phyloP scores from a whole-genome alignment of 1,284 basidiomycete genomes.

The Pterulicium gracile region DNA sequence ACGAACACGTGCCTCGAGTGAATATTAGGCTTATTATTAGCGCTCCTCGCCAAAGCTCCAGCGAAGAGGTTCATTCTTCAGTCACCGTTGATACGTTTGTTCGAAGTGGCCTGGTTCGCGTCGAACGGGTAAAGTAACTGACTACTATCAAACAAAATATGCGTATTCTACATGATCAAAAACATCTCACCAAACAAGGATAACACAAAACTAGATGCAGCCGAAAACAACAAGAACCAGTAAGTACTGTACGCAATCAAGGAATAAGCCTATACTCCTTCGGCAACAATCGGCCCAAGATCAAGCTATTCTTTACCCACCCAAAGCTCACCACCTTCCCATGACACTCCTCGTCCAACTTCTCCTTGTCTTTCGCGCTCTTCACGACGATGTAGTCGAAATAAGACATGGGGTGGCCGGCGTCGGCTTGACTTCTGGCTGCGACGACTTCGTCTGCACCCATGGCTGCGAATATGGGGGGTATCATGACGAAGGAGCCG shows the following conservation, averaged over 20 bases:
- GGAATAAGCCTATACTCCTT: conserved; percentile 16
- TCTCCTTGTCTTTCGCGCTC: conserved; percentile 19
- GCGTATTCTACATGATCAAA: no score
- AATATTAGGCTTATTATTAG: no score
- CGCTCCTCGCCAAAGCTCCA: no score
- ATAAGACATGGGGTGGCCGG: conserved; percentile 20
- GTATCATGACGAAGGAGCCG: conserved; percentile 19
- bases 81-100: no score
- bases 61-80: no score
- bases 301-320: conserved; percentile 79
- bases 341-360: conserved; percentile 18
- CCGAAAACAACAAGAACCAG: no score
- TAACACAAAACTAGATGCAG: no score
- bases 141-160: no score
- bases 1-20: no score
- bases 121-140: no score
- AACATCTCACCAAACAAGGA: no score
- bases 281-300: conserved; percentile 41
- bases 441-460: conserved; percentile 60
- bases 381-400: conserved; percentile 62
- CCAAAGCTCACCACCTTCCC: conserved; percentile 36
- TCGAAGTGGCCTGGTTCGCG: no score
- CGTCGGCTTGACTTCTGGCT: conserved; percentile 26
- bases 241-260: not conserved
- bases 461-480: conserved; percentile 61